Percentiles rank a stretch among this genome's conserved stretches.
Evolutionary conservation across 257 asterid genomes (phyloP).

Genomic region (Nicotiana attenuata): DNA sequence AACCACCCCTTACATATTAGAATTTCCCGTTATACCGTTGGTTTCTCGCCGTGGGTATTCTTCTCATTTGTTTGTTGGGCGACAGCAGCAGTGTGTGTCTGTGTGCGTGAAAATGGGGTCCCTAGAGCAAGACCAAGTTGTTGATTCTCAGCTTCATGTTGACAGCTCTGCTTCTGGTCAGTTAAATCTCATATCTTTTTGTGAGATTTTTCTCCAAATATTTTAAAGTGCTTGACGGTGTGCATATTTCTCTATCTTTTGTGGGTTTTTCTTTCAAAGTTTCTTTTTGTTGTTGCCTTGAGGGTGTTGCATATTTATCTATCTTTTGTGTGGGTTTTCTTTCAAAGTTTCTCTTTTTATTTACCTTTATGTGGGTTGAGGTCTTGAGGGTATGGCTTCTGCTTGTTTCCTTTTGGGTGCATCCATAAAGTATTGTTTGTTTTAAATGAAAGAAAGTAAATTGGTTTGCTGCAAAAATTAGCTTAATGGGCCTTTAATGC

Average conservation of each 20-base stretch:
- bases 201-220: background rate
- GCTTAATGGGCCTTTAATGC: background rate
- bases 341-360: background rate
- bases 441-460: background rate
- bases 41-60: background rate
- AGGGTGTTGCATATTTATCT: background rate
- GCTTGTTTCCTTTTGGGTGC: background rate
- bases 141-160: background rate
- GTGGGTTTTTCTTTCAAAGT: background rate
- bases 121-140: background rate
- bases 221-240: background rate
- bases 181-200: background rate
- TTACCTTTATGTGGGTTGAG: background rate
- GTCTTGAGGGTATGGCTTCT: background rate
- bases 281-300: background rate
- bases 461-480: background rate
- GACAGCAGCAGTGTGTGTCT: background rate
- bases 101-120: background rate
- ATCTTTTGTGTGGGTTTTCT: background rate
- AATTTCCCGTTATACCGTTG: background rate
- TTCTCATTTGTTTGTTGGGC: background rate
- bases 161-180: background rate
- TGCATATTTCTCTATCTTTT: background rate
- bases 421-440: background rate
- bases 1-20: background rate